Evolutionary conservation across 116 monocot genomes (phyloP), one percentile per base, ranked within the genome.

Genomic region (Phalaenopsis hybrid): DNA sequence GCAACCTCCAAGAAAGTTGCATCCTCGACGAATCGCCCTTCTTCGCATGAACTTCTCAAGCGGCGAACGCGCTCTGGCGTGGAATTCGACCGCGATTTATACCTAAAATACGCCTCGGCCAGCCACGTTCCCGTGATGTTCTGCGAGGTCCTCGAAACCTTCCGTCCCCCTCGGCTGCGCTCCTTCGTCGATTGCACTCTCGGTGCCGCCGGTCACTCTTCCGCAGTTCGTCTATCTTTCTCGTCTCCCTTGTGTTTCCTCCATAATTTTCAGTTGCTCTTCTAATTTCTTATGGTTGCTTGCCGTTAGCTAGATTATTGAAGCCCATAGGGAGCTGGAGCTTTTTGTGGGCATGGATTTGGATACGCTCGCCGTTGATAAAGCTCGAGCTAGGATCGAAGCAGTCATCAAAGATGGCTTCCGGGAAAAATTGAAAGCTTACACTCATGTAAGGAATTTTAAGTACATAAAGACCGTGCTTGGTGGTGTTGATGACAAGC

Each of bases 171-270:
- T 44, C 75, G 18, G 61, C 90, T 96, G 80, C 89, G 87, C 50
- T 98, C 98, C 81, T 98, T 98, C 83, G 92, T 95, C 57, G 98
- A 98, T 81, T 98, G 98, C 88, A 98, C 98, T 17, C 89, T 98
- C 79, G 98, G 98, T 17, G 91, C 95, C 41, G 98, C 85, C 37
- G 92, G 93, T 51, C 98, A 98, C 86, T 95, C 95, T 17, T 75
- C 83, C 68, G 92, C 95, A 15, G 93, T 96, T 76, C 72, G 78
- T 44, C 48, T 10, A 43, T 5, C 81, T 2, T 18, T 57, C 31
- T 21, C 21, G 1, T 68, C n/a, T 25, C 1, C 57, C 5, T n/a
- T 12, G 10, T 79, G 6, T 81, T 17, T 70, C 37, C 4, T 70
- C 25, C 44, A 48, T 63, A 63, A 8, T 9, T 4, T 73, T 75